Evolutionary conservation across 305 asterid genomes (phyloP), one percentile per base, ranked within the genome.

Genomic region (Stenogyne calaminthoides): DNA sequence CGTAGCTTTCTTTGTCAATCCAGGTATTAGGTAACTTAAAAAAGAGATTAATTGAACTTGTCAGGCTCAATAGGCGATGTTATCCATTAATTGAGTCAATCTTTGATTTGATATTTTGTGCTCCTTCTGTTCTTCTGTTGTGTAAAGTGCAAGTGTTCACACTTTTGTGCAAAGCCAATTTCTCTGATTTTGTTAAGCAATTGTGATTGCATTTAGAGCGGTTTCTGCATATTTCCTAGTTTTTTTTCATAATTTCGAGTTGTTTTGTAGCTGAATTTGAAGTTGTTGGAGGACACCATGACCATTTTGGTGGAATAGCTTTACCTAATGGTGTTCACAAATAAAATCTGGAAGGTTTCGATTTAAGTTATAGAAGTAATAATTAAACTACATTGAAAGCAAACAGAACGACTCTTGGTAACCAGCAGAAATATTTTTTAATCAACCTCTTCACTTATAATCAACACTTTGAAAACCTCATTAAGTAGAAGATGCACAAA

Each of bases 271-370:
- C 72, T 54, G 56, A 62, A 11, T 51, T 71, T 51, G 22, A 64
- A 16, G 70, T 72, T 59, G 68, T 22, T 58, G 67, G 56, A 57
- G 71, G 69, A 76, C 32, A 42, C 15, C 47, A 39, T 37, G 20
- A 36, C 1, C 47, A 40, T 27, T 59, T 58, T 66, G 22, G 37
- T 77, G 68, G 27, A 73, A 5, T 60, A 47, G 51, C 66, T 72
- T 60, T 64, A 55, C 60, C 60, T 8, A 15, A 49, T 49, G 14
- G 22, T 55, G 32, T 55, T 55, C 32, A 55, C 22, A 9, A 18
- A 6, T 19, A 18, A 19, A 9, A 8, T 54, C 29, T 54, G 27
- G 29, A 51, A 51, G 9, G 20, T 15, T 51, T n/a, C 57, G 9
- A 16, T 52, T 18, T 52, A 52, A 10, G 18, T 52, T 52, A 7